Conservation (phyloP, 345 rosid genomes). For the Brassica carinata region DNA sequence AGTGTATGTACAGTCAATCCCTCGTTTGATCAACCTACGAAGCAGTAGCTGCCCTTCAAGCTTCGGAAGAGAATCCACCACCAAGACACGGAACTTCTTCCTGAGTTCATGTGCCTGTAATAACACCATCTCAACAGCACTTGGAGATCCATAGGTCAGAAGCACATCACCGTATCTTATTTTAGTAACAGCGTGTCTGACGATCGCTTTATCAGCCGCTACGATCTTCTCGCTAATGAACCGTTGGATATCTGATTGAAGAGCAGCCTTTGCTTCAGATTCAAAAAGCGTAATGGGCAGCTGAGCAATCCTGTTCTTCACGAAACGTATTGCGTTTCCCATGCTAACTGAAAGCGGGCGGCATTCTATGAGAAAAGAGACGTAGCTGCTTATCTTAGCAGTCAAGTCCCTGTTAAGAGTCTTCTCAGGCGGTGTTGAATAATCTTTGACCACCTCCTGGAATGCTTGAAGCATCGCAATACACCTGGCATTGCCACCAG, state of each 20-base stretch:
- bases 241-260: constrained; percentile 69
- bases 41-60: constrained; percentile 86
- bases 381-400: constrained; percentile 76
- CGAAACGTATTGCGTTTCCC: constrained; percentile 89
- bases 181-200: constrained; percentile 82
- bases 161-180: constrained; percentile 94
- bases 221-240: constrained; percentile 86
- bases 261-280: constrained; percentile 72
- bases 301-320: constrained; percentile 74
- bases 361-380: constrained; percentile 85
- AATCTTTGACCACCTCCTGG: constrained; percentile 75
- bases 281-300: constrained; percentile 67
- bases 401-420: constrained; percentile 78
- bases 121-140: constrained; percentile 89
- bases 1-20: constrained; percentile 79
- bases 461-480: constrained; percentile 98
- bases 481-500: constrained; percentile 95
- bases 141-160: constrained; percentile 85
- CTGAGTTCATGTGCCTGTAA: constrained; percentile 83
- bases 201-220: constrained; percentile 73
- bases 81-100: constrained; percentile 80
- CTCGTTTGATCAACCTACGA: constrained; percentile 84
- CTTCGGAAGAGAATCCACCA: constrained; percentile 93
- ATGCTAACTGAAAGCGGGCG: constrained; percentile 93
- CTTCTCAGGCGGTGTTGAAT: constrained; percentile 80